Conservation (phyloP, 371 early-diverging fungal species). For the Circinella umbellata region DNA sequence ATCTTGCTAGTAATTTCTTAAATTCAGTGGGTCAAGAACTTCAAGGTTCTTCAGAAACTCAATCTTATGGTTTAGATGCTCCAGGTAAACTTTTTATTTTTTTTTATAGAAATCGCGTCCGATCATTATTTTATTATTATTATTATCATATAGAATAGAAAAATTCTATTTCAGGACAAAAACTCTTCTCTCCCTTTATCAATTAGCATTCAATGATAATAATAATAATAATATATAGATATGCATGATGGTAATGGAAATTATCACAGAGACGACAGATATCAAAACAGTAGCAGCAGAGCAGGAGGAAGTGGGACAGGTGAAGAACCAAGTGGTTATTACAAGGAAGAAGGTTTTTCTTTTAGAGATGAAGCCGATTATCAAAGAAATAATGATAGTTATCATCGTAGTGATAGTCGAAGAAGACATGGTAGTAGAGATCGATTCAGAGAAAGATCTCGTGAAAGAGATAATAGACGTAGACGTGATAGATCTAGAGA, state of each 20-base stretch:
- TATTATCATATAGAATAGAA: background rate
- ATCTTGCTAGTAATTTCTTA: conserved; percentile 51
- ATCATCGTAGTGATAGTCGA: conserved; percentile 32
- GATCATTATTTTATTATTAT: too few relatives aligned
- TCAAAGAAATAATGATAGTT: conserved; percentile 28
- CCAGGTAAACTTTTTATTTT: background rate
- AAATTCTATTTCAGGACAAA: background rate
- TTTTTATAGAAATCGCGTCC: too few relatives aligned
- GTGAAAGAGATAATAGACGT: conserved; percentile 42
- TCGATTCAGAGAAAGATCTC: conserved; percentile 45
- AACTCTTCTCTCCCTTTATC: too few relatives aligned
- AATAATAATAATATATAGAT: conserved; percentile 3
- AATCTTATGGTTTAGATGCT: conserved; percentile 24
- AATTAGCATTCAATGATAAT: too few relatives aligned
- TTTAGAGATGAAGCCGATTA: conserved; percentile 14
- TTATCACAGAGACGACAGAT: conserved; percentile 23
- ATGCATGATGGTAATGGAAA: conserved; percentile 8
- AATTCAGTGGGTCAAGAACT: conserved; percentile 52
- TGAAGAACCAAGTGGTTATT: conserved; percentile 15
- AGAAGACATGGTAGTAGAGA: conserved; percentile 53
- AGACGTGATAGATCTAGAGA: conserved; percentile 45
- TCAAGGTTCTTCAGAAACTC: conserved; percentile 25
- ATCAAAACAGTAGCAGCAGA: background rate
- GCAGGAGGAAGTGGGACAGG: background rate
- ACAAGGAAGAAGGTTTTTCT: conserved; percentile 17